A percentile compares a stretch with the other conserved stretches of the same genome.
These are phyloP conservation scores for Trypethelium eluteriae DNA, from an alignment of 495 filamentous ascomycete species.

Conservation along the genomic window DNA sequence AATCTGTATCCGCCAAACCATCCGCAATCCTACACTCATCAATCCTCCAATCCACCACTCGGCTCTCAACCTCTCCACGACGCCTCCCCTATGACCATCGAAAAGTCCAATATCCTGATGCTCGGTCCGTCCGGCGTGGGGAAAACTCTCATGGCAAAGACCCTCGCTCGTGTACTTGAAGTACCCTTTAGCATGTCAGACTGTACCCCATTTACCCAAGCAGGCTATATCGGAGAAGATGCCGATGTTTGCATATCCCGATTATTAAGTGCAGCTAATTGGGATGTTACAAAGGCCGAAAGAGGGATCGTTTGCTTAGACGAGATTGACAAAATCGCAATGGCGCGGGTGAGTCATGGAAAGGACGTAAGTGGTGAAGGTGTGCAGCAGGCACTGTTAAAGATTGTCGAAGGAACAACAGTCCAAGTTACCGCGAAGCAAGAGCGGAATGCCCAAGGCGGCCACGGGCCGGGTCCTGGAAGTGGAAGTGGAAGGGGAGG, in stretches of 20 bases:
- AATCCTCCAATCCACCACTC: conserved; percentile 19
- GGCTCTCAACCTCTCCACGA: conserved; percentile 43
- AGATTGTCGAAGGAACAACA: conserved; percentile 94
- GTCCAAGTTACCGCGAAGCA: conserved; percentile 81
- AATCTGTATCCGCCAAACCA: conserved; percentile 34
- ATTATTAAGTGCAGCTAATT: conserved; percentile 80
- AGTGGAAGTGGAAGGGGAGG: conserved; percentile 8
- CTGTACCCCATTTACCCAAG: conserved; percentile 94
- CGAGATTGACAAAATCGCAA: conserved; percentile 93
- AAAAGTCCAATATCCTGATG: conserved; percentile 92
- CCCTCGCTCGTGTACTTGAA: conserved; percentile 67
- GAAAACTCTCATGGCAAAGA: conserved; percentile 92
- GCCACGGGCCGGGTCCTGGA: background rate
- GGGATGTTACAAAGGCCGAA: conserved; percentile 78
- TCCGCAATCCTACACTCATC: conserved; percentile 6
- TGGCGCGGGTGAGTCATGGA: conserved; percentile 57
- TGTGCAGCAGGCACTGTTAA: conserved; percentile 90
- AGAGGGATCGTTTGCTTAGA: conserved; percentile 91
- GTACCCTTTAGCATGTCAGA: conserved; percentile 97
- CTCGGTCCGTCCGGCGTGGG: conserved; percentile 92
- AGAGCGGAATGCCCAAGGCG: conserved; percentile 40
- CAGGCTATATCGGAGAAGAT: conserved; percentile 95
- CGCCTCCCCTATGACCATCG: conserved; percentile 61
- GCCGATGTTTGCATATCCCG: conserved; percentile 88
- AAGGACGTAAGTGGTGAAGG: conserved; percentile 89